Percentiles rank a stretch among this genome's conserved stretches.
These are phyloP conservation scores for Glycine tomentella DNA, from an alignment of 306 rosid species.

Conservation along the genomic window DNA sequence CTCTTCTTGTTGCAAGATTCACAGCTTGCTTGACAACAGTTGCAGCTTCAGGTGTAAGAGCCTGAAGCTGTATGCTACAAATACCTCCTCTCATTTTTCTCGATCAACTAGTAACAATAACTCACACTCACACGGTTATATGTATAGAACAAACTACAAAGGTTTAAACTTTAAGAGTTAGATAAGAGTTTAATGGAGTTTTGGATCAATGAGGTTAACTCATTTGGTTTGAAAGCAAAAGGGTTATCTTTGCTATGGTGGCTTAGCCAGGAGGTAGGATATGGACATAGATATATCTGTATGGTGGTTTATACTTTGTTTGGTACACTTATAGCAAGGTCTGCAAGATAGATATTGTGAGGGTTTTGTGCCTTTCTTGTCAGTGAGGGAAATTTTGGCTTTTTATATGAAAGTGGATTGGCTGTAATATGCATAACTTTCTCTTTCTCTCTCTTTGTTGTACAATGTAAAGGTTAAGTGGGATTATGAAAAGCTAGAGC, in stretches of 20 bases:
- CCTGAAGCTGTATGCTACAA: conserved; percentile 77
- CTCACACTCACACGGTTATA: not conserved
- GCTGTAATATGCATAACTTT: conserved; percentile 56
- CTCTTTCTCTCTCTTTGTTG: conserved; percentile 2
- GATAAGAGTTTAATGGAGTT: conserved; percentile 11
- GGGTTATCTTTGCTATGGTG: not conserved
- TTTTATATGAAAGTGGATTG: conserved; percentile 68
- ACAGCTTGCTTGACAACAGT: conserved; percentile 78
- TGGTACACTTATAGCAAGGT: conserved; percentile 44
- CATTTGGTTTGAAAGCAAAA: conserved; percentile 36
- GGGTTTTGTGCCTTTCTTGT: conserved; percentile 91
- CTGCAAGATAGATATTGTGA: conserved; percentile 52
- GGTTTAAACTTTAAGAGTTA: not conserved
- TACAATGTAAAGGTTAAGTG: conserved; percentile 53
- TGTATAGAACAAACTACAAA: not conserved
- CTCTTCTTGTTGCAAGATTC: conserved; percentile 75
- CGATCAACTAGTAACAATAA: conserved; percentile 1
- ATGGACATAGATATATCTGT: not conserved
- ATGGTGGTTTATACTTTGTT: conserved; percentile 41
- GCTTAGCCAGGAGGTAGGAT: conserved; percentile 6
- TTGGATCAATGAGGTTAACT: conserved; percentile 32
- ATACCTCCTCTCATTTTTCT: conserved; percentile 75
- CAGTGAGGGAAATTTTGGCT: conserved; percentile 91
- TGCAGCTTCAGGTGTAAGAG: conserved; percentile 74
- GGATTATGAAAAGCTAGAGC: conserved; percentile 65